These are phyloP conservation scores for Butyriboletus appendiculatus DNA, from an alignment of 1,284 basidiomycete genomes.

Conservation along the genomic window DNA sequence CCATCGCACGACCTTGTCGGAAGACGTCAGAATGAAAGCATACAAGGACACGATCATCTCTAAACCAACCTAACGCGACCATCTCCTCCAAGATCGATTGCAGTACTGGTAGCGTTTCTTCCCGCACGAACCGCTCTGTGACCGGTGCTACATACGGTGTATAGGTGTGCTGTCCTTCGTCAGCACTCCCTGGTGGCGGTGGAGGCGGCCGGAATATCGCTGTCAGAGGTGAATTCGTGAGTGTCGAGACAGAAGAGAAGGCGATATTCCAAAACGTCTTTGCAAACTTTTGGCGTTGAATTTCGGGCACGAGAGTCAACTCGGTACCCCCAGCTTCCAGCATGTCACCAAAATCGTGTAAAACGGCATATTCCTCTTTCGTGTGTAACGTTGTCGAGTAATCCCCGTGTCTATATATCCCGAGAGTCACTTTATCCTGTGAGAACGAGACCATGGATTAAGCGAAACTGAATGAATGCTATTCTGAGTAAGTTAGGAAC, in stretches of 20 bases:
- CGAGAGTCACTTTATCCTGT: conserved; percentile 54
- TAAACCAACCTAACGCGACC: conserved; percentile 41
- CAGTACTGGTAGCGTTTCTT: conserved; percentile 50
- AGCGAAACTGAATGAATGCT: neutral
- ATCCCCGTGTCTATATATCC: conserved; percentile 52
- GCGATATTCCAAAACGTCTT: conserved; percentile 70
- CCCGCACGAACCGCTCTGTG: conserved; percentile 45
- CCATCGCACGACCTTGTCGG: conserved; percentile 46
- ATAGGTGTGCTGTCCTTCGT: conserved; percentile 33
- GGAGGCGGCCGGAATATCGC: conserved; percentile 54
- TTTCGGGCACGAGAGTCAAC: conserved; percentile 52
- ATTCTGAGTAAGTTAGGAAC: neutral
- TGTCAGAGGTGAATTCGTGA: conserved; percentile 51
- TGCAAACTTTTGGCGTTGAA: conserved; percentile 59
- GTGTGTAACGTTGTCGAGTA: conserved; percentile 45
- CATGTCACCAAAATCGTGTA: conserved; percentile 50
- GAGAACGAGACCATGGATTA: neutral
- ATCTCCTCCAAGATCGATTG: conserved; percentile 49
- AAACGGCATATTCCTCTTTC: conserved; percentile 42
- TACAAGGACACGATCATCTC: neutral
- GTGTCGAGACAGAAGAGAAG: conserved; percentile 53
- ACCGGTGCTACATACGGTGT: conserved; percentile 42
- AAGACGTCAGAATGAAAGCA: conserved; percentile 3
- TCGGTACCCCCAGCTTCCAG: conserved; percentile 51
- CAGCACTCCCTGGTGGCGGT: neutral